Percentiles rank a stretch among this genome's conserved stretches.
Conservation (phyloP, 768 basidiomycete genomes). For the Chlorophyllum brunneum region DNA sequence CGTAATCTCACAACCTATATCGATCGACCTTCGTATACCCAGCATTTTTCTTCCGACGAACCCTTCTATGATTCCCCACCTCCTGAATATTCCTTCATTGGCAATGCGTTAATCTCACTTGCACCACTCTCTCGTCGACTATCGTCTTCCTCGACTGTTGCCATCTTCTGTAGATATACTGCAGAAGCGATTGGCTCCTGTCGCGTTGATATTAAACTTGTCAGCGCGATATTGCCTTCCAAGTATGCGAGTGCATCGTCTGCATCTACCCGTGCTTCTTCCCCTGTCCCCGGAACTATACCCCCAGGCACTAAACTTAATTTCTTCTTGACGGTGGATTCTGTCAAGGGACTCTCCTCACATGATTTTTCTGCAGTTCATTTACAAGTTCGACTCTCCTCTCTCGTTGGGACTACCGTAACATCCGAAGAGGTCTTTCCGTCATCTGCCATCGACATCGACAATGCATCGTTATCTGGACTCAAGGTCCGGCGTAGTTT, state of each 20-base stretch:
- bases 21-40: slow-evolving; percentile 88
- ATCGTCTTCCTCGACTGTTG: slow-evolving; percentile 71
- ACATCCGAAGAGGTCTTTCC: slow-evolving; percentile 79
- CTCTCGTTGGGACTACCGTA: slow-evolving; percentile 71
- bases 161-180: slow-evolving; percentile 92
- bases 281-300: slow-evolving; percentile 66
- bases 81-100: slow-evolving; percentile 90
- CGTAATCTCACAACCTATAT: slow-evolving; percentile 87
- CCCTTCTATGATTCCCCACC: slow-evolving; percentile 89
- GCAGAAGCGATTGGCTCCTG: slow-evolving; percentile 96
- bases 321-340: slow-evolving; percentile 84
- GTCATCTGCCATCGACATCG: slow-evolving; percentile 72
- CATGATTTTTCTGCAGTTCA: slow-evolving; percentile 86
- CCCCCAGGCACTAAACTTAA: slow-evolving; percentile 75
- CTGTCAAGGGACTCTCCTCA: slow-evolving; percentile 85
- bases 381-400: slow-evolving; percentile 83
- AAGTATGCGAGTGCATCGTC: slow-evolving; percentile 59
- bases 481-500: slow-evolving; percentile 83
- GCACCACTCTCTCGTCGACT: slow-evolving; percentile 75
- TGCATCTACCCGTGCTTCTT: slow-evolving; percentile 69
- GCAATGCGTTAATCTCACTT: slow-evolving; percentile 79
- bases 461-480: slow-evolving; percentile 65
- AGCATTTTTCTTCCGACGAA: slow-evolving; percentile 91
- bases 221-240: slow-evolving; percentile 61
- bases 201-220: slow-evolving; percentile 78